These are phyloP conservation scores for Scalesia atractyloides DNA, from an alignment of 129 eudicot species.

Conservation along the genomic window DNA sequence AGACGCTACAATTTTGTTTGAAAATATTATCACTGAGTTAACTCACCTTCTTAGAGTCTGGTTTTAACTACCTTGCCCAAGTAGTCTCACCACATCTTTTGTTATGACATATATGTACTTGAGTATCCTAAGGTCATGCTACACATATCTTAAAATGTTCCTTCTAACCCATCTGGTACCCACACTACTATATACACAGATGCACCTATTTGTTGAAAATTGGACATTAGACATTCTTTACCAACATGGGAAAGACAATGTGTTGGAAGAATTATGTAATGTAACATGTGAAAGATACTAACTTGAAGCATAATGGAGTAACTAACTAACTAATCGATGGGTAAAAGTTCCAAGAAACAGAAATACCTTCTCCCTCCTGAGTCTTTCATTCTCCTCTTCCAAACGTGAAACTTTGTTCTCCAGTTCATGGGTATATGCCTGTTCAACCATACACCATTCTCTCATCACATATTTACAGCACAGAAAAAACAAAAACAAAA, in stretches of 20 bases:
- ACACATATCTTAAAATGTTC: background rate
- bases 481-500: background rate
- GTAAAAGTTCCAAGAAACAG: slow-evolving; percentile 2
- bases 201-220: background rate
- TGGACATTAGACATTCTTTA: slow-evolving; percentile 6
- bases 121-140: slow-evolving; percentile 1
- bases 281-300: slow-evolving; percentile 4
- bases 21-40: background rate
- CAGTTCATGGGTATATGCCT: slow-evolving; percentile 96
- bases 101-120: background rate
- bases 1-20: background rate
- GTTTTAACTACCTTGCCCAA: background rate
- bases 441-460: slow-evolving; percentile 25
- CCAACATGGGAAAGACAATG: slow-evolving; percentile 3
- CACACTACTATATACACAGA: background rate
- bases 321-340: background rate
- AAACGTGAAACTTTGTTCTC: slow-evolving; percentile 90
- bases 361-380: slow-evolving; percentile 68
- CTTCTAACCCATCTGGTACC: background rate
- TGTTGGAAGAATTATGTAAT: background rate
- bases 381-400: slow-evolving; percentile 93
- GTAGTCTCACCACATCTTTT: background rate
- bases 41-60: slow-evolving; percentile 1
- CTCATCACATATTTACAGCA: slow-evolving; percentile 6
- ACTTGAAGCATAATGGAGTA: background rate